Percentiles rank a stretch among this genome's conserved stretches.
phyloP scores from a whole-genome alignment of 495 filamentous ascomycete species.

The Tuber brumale region DNA sequence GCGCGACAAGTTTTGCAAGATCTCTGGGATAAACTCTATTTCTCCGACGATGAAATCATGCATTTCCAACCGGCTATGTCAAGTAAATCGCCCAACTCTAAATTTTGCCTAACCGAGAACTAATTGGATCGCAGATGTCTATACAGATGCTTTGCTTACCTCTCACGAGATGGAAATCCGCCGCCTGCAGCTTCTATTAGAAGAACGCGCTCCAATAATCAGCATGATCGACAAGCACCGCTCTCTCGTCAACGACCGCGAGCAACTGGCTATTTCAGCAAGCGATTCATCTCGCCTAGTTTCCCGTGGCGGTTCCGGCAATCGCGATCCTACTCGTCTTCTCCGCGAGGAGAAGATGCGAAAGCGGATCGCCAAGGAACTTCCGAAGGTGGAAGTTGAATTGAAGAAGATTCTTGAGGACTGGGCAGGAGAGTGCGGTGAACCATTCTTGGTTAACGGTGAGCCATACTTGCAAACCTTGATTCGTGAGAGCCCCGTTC shows the following conservation, averaged over 20 bases:
- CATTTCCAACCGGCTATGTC: slow-evolving; percentile 94
- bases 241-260: slow-evolving; percentile 74
- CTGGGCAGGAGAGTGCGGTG: slow-evolving; percentile 91
- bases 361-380: slow-evolving; percentile 88
- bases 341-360: slow-evolving; percentile 97
- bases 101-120: neutral
- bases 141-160: slow-evolving; percentile 81
- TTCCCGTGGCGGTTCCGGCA: slow-evolving; percentile 76
- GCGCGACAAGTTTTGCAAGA: slow-evolving; percentile 82
- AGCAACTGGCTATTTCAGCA: slow-evolving; percentile 77
- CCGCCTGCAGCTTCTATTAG: slow-evolving; percentile 71
- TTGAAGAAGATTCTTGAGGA: slow-evolving; percentile 71
- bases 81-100: slow-evolving; percentile 47
- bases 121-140: slow-evolving; percentile 50
- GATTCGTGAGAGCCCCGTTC: slow-evolving; percentile 58
- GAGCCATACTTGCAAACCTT: slow-evolving; percentile 88
- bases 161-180: slow-evolving; percentile 84
- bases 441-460: slow-evolving; percentile 86
- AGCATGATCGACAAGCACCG: slow-evolving; percentile 77
- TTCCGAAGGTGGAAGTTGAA: slow-evolving; percentile 82
- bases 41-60: slow-evolving; percentile 95
- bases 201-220: slow-evolving; percentile 79
- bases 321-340: slow-evolving; percentile 88
- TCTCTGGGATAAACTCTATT: slow-evolving; percentile 88
- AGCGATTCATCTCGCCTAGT: slow-evolving; percentile 92